Evolutionary conservation across 306 rosid genomes (phyloP), one percentile per base, ranked within the genome.

Genomic region (Cucumis hystrix): DNA sequence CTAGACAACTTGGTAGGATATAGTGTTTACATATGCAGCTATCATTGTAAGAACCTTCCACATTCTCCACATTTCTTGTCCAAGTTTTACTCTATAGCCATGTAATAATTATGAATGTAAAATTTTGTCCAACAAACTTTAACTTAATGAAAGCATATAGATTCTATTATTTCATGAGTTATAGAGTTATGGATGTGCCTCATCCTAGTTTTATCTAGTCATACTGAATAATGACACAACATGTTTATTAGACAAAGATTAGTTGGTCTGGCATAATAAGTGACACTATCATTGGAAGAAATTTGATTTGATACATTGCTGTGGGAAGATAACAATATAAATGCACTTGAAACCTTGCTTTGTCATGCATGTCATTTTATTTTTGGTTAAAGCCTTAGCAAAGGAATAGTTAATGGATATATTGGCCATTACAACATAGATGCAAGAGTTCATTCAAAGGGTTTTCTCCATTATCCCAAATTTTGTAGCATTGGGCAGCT

Each of bases 401-500:
- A 61, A 13, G n/a, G 17, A 61, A 7, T 14, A 28, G 67, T 25
- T 28, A 16, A 61, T 12, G 67, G 39, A 62, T 30, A 61, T 6
- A 61, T 13, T 25, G 10, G n/a, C 18, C 21, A 63, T 63, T 16
- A 65, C 49, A 37, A 17, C 52, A 67, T 39, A 11, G 52, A 65
- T 39, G 4, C 4, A 39, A 66, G 7, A 52, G 56, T 52, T 18
- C 21, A 40, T 40, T 67, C 20, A 30, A 62, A 30, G 68, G 43
- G 43, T 39, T 61, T 65, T 20, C 33, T 41, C 33, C 17, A 67
- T 13, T 87, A 87, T 88, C 25, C 84, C 88, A 0, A 88, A 78
- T 56, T 85, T 77, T 79, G 74, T 11, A 84, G 80, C 8, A 85
- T 4, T 15, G 96, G 96, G 78, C 96, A 89, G 69, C 77, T 54